Evolutionary conservation across 2,329 filamentous ascomycete species (phyloP), one percentile per base, ranked within the genome.

Genomic region (Tolypocladium inflatum): DNA sequence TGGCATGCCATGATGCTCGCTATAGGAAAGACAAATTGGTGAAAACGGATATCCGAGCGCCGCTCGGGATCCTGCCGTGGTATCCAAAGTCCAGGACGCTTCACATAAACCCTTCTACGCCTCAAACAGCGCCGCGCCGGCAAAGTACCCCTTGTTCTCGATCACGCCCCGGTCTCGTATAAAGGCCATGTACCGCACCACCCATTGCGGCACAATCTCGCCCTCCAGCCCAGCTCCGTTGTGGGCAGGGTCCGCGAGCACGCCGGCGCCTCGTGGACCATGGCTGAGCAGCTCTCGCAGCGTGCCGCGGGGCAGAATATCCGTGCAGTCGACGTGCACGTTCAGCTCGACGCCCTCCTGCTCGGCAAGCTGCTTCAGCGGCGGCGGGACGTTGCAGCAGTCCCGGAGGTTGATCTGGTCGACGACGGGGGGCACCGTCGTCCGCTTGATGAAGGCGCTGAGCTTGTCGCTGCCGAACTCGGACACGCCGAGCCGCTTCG

Each of bases 61-160:
- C 21, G 30, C 48, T 51, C 48, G 48, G n/a, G 2, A 35, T 51
- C 53, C 38, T 21, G 19, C 23, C 23, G 23, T 55, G 53, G 53
- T 43, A 55, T 43, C 38, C 38, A 42, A 21, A 21, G 48, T 30
- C 8, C 30, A 15, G 30, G 13, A 37, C 8, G 30, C 48, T n/a
- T n/a, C 48, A 21, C 48, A 35, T 43, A 9, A 11, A 13, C 23
- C 33, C 35, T 37, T 43, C 57, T 61, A 62, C 9, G 4, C 41
- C 19, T 53, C 53, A 35, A 56, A 37, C 63, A 94, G 73, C 68
- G 91, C 87, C 3, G 92, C 93, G 23, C 86, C 85, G 1, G 93
- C 93, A 77, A 97, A 97, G 73, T 97, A 97, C 9, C 94, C 94
- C 78, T 97, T 99, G 70, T 94, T 96, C 78, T 99, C 94, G 63